Conservation (phyloP, 768 basidiomycete species). For the Tulasnella sp. region DNA sequence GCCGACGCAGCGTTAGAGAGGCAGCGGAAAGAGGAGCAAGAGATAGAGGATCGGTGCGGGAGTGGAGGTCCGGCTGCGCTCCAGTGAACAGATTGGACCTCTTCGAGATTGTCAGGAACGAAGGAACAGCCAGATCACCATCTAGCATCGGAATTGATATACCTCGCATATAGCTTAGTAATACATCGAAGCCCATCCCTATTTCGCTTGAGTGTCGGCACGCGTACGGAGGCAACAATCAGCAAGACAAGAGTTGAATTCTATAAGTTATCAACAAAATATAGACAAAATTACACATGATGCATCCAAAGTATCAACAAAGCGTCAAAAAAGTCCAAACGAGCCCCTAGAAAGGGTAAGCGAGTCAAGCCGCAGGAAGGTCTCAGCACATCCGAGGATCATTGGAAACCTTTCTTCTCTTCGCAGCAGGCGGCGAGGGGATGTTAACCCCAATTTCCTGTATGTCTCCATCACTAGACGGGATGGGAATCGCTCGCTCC, state of each 20-base stretch:
- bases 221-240: too few relatives aligned
- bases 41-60: slow-evolving; percentile 61
- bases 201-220: too few relatives aligned
- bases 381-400: neutral
- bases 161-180: too few relatives aligned
- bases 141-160: too few relatives aligned
- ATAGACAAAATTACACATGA: neutral
- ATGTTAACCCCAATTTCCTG: neutral
- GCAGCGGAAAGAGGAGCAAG: slow-evolving; percentile 53
- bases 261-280: neutral
- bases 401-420: neutral
- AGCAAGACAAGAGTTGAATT: neutral
- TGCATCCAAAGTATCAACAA: neutral
- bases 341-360: neutral
- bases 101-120: neutral
- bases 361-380: neutral
- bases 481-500: neutral
- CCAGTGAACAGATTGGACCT: neutral
- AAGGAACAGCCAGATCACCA: neutral
- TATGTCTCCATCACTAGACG: neutral
- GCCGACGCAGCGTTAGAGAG: slow-evolving; percentile 53
- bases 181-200: too few relatives aligned
- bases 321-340: neutral
- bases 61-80: slow-evolving; percentile 21
- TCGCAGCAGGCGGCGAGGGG: neutral